phyloP scores from a whole-genome alignment of 257 asterid genomes.

The Solanum ossicruentum region DNA sequence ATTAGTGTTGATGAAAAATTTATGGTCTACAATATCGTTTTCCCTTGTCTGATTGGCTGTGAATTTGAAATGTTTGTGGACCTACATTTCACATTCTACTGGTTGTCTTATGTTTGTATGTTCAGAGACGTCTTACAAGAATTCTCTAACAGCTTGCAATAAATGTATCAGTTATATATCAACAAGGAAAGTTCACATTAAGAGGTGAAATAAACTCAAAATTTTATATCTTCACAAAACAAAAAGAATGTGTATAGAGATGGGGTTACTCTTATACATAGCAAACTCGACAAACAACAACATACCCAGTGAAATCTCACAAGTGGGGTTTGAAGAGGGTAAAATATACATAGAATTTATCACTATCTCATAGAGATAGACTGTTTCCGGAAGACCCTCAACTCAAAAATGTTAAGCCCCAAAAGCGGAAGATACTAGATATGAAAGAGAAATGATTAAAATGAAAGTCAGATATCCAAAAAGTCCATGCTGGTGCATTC shows the following conservation, averaged over 20 bases:
- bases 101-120: background rate
- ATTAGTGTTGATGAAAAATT: background rate
- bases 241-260: background rate
- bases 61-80: background rate
- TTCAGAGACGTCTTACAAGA: background rate
- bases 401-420: too few relatives aligned
- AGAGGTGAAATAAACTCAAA: background rate
- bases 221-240: background rate
- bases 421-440: too few relatives aligned
- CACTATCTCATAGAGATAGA: too few relatives aligned
- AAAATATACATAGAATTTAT: too few relatives aligned
- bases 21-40: background rate
- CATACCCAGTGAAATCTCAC: too few relatives aligned
- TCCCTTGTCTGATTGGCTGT: background rate
- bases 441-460: too few relatives aligned
- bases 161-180: background rate
- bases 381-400: too few relatives aligned
- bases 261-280: background rate
- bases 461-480: background rate
- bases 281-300: background rate
- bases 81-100: background rate
- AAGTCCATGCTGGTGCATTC: background rate
- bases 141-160: background rate
- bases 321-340: too few relatives aligned
- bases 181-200: background rate